Evolutionary conservation across 1,284 basidiomycete genomes (phyloP), one percentile per base, ranked within the genome.

Genomic region (Cryptococcus neoformans): DNA sequence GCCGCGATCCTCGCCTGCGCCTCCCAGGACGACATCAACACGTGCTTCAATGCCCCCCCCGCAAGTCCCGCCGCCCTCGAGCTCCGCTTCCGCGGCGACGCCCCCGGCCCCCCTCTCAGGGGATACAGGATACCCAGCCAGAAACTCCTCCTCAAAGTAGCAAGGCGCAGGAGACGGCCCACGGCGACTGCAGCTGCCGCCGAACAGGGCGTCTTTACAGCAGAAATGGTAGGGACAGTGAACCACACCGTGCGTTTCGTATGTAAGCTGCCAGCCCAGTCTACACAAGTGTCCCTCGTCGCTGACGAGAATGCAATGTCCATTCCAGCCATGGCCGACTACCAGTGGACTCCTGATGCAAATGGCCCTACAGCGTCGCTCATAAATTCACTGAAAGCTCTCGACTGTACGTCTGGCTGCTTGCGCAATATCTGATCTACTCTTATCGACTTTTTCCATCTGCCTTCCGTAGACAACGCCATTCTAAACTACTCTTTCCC

Each of bases 281-380:
- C 21, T 21, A 21, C 28, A 47, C 39, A 16, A 21, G 12, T 34
- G 45, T 11, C 7, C 45, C 37, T 8, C 6, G 14, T 14, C 46
- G 51, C 42, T 49, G 3, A 54, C n/a, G n/a, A 42, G 49, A 49
- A 34, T 52, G 42, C 4, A 37, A n/a, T 14, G 37, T 38, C 16
- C n/a, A 39, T 16, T 9, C 51, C 54, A 96, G 92, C 86, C 58
- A 91, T 95, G 89, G 90, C 87, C 44, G 92, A 96, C 72, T 95
- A 86, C 70, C 92, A 95, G 75, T 95, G 85, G 74, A 83, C 86
- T 55, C 89, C 90, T 1, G 80, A 87, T 55, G 80, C 81, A 67
- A 76, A 84, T 21, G 89, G 93, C 67, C 85, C 86, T 3, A 79
- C 91, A 3, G 77, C 85, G 2, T 79, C 84, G 57, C 76, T 96